These are phyloP conservation scores for Serendipita vermifera DNA, from an alignment of 768 basidiomycete genomes.

Conservation along the genomic window DNA sequence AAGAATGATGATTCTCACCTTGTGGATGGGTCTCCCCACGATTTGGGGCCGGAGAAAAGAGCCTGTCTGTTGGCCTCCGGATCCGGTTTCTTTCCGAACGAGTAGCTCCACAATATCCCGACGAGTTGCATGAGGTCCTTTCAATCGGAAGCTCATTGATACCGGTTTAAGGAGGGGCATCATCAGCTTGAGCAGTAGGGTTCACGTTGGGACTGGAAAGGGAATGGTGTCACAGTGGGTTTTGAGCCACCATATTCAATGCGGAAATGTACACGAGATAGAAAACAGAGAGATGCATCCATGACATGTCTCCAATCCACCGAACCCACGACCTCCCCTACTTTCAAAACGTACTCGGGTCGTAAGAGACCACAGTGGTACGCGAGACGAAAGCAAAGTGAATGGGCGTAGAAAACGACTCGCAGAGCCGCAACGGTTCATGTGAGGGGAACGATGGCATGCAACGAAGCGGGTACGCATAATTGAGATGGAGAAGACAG, in stretches of 20 bases:
- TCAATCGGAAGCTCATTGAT: background rate
- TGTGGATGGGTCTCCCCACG: background rate
- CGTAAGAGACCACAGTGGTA: background rate
- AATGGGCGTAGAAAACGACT: background rate
- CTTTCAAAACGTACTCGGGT: background rate
- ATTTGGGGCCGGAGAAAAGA: background rate
- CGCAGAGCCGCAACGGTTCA: background rate
- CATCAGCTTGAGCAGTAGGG: too few species aligned
- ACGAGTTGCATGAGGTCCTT: background rate
- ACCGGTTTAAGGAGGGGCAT: too few species aligned
- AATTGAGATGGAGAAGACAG: background rate
- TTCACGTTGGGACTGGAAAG: too few species aligned
- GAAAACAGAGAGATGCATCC: background rate
- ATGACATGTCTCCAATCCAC: background rate
- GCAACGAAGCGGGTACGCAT: background rate
- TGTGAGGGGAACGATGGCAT: background rate
- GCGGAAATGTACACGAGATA: too few species aligned
- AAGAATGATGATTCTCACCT: too few species aligned
- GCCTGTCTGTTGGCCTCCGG: background rate
- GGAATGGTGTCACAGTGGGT: too few species aligned
- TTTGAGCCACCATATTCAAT: too few species aligned
- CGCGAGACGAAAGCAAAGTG: background rate
- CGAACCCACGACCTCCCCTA: background rate
- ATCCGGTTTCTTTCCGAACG: background rate
- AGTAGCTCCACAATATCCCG: background rate